Base-by-base conservation (phyloP, 495 filamentous ascomycete genomes). In the Pyronema domesticum region DNA sequence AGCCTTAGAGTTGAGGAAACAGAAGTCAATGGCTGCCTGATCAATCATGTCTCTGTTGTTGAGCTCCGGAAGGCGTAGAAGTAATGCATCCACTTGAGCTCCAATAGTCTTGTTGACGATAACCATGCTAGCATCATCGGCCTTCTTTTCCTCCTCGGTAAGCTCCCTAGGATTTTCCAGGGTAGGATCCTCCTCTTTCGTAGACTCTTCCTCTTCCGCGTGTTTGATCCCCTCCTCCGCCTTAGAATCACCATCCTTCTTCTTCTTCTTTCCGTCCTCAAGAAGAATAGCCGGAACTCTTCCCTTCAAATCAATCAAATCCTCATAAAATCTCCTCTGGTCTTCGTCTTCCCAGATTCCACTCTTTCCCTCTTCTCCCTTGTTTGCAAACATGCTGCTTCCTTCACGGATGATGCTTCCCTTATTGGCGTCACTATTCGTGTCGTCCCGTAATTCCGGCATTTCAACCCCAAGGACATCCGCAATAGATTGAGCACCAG, bases 271-370 rank as follows among this genome's bases (percentile, higher is more conserved):
- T 48, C 79, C 80, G 64, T 96, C 89, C 60, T 96, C 93, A 6
- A 96, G 76, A 8, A 99, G 70, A 51, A 96, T 89, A 10, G 81
- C 84, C 7, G 91, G 91, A 17, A 99, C 91, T 59, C 93, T 89
- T 58, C 89, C 88, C 63, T 94, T 94, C 10, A 99, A 74, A 66
- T 99, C 91, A 14, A 91, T 81, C 5, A 96, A 71, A 62, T 94
- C 95, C 68, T 99, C 91, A 66, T 99, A 96, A 67, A 96, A 99
- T 36, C 91, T 83, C 53, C 93, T 76, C 67, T 99, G 89, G 43
- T 99, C 91, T 62, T 96, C 91, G 60, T 99, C 91, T 71, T 96
- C 93, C 91, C 91, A 99, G 60, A 96, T 95, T 1, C 91, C 91
- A n/a, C 87, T 76, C 40, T 55, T 65, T 7, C 89, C 89, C 56